A percentile compares a stretch with the other conserved stretches of the same genome.
Conservation (phyloP, 139 green algal species). For the Volvox reticuliferus region DNA sequence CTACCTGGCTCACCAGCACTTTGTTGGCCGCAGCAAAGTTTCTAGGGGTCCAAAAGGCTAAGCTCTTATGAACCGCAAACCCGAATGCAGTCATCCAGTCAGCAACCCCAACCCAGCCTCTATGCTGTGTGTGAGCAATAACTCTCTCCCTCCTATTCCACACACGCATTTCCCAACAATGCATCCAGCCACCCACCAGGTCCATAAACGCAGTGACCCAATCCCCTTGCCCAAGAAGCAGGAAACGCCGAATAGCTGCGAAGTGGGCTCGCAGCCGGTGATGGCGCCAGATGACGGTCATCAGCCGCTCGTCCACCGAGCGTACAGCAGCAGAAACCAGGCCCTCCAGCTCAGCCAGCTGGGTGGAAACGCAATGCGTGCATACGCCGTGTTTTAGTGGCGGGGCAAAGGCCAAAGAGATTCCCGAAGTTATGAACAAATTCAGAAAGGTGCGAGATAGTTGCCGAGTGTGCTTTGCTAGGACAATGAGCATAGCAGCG, state of each 20-base stretch:
- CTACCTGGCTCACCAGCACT: too few species aligned
- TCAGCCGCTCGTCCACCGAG: constrained; percentile 79
- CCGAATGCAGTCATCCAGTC: too few species aligned
- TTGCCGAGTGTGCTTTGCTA: too few species aligned
- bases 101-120: too few species aligned
- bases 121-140: too few species aligned
- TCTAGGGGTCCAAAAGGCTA: too few species aligned
- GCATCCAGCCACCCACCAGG: constrained; percentile 42
- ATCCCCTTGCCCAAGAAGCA: constrained; percentile 95
- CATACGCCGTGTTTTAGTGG: not conserved
- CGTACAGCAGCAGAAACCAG: constrained; percentile 65
- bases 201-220: constrained; percentile 69
- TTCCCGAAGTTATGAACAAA: not conserved
- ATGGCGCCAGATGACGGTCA: constrained; percentile 79
- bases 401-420: not conserved
- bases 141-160: not conserved
- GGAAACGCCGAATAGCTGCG: constrained; percentile 87
- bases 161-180: not conserved
- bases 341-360: constrained; percentile 73
- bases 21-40: too few species aligned
- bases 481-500: too few species aligned
- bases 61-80: too few species aligned
- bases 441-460: too few species aligned
- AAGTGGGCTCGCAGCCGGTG: constrained; percentile 85
- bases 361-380: not conserved